phyloP scores from a whole-genome alignment of 2,329 filamentous ascomycete genomes.

The Dactylella cylindrospora region DNA sequence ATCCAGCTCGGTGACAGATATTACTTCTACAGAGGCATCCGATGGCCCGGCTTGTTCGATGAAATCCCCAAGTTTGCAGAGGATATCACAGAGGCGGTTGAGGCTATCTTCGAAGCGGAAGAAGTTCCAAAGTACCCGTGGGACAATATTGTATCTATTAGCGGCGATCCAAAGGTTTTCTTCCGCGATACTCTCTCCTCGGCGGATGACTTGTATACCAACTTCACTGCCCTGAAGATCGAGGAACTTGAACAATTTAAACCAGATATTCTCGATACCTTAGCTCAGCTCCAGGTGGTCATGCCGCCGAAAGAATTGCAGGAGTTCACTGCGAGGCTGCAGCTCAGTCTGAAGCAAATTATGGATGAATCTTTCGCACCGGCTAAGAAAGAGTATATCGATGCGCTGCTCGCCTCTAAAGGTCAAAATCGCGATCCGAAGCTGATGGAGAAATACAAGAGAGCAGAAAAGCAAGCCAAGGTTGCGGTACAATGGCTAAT shows the following conservation, averaged over 20 bases:
- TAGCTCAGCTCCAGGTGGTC: conserved; percentile 26
- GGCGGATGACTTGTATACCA: conserved; percentile 27
- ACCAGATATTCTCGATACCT: conserved; percentile 28
- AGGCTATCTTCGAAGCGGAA: conserved; percentile 21
- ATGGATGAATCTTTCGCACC: conserved; percentile 28
- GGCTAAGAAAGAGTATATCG: conserved; percentile 32
- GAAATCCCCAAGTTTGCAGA: conserved; percentile 45
- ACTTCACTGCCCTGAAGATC: conserved; percentile 19
- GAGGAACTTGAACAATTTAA: conserved; percentile 34
- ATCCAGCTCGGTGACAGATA: conserved; percentile 47
- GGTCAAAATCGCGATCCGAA: conserved; percentile 24
- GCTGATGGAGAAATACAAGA: conserved; percentile 37
- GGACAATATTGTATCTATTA: conserved; percentile 40
- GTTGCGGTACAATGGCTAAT: conserved; percentile 36
- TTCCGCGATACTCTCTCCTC: conserved; percentile 16
- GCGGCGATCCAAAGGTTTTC: conserved; percentile 29
- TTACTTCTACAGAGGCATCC: conserved; percentile 49
- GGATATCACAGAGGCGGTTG: conserved; percentile 45
- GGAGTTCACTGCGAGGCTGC: conserved; percentile 32
- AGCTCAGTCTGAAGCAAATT: conserved; percentile 15
- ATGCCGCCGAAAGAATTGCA: conserved; percentile 32
- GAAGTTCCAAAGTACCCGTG: conserved; percentile 12
- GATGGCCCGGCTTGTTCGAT: conserved; percentile 44
- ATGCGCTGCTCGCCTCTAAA: conserved; percentile 17
- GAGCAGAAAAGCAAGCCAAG: conserved; percentile 31